Conservation (phyloP, 2,329 filamentous ascomycete species). For the Alternaria consortialis region DNA sequence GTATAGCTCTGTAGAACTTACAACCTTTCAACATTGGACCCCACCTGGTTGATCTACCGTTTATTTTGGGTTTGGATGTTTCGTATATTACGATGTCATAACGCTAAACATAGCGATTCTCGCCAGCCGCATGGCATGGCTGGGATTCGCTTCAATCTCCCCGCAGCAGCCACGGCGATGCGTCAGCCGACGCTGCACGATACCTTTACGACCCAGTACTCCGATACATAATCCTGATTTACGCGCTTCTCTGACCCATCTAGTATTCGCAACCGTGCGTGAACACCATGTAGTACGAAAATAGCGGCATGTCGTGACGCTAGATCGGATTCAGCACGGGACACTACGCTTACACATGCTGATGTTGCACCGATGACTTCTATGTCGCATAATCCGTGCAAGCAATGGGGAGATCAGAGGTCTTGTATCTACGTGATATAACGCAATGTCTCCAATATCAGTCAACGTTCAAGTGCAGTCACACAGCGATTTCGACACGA, state of each 20-base stretch:
- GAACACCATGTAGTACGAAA: not conserved
- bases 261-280: not conserved
- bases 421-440: not conserved
- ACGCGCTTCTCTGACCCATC: not conserved
- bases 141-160: not conserved
- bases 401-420: not conserved
- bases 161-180: not conserved
- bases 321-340: not conserved
- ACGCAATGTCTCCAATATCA: not conserved
- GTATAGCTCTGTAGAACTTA: not conserved
- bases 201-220: not conserved
- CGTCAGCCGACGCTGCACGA: not conserved
- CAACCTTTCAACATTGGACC: not conserved
- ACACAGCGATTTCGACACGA: not conserved
- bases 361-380: not conserved
- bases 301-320: not conserved
- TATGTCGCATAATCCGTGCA: not conserved
- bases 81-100: not conserved
- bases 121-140: no score
- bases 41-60: not conserved
- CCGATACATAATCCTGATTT: not conserved
- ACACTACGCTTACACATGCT: slow-evolving; percentile 8
- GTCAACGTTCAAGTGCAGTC: not conserved
- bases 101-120: not conserved
- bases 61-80: no score